Evolutionary conservation across 164 flowering plant genomes (phyloP).

Genomic region (Nymphaea thermarum): DNA sequence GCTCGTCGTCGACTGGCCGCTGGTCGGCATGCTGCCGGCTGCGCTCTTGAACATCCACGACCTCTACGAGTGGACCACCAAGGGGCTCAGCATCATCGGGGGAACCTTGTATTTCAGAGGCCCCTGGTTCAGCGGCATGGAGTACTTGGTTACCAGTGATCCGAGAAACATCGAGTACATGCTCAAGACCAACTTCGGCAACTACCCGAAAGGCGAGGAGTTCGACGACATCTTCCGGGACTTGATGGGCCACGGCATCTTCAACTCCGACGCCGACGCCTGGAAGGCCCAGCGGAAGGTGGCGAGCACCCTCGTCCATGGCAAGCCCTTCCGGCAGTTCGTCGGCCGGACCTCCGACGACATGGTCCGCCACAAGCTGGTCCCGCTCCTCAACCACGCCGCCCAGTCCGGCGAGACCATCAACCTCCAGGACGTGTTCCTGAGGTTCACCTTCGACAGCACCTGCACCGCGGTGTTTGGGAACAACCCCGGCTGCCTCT

Average conservation of each 20-base stretch:
- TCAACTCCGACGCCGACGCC: slow-evolving; percentile 17
- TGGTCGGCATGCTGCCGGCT: slow-evolving; percentile 12
- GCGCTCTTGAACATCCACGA: slow-evolving; percentile 10
- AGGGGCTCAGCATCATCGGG: slow-evolving; percentile 1
- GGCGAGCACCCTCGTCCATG: slow-evolving; percentile 1
- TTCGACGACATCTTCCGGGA: slow-evolving; percentile 25
- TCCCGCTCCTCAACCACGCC: slow-evolving; percentile 7
- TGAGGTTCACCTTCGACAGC: slow-evolving; percentile 19
- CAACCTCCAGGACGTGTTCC: slow-evolving; percentile 20
- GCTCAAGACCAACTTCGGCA: slow-evolving; percentile 21
- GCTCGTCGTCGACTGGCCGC: slow-evolving; percentile 8
- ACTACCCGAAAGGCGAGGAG: slow-evolving; percentile 24
- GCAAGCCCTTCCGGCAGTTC: slow-evolving; percentile 1
- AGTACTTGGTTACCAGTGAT: slow-evolving; percentile 15
- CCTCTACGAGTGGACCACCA: slow-evolving; percentile 6
- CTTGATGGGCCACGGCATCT: slow-evolving; percentile 35
- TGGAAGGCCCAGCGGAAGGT: slow-evolving; percentile 12
- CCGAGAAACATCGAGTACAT: slow-evolving; percentile 23
- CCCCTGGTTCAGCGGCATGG: slow-evolving; percentile 16
- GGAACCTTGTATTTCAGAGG: slow-evolving; percentile 15
- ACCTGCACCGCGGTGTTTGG: slow-evolving; percentile 11
- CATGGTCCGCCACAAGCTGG: slow-evolving; percentile 3
- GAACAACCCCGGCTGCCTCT: slow-evolving; percentile 6
- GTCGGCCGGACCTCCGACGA: neutral
- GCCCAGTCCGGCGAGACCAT: neutral